A percentile compares a stretch with the other conserved stretches of the same genome.
Conservation (phyloP, 2,329 filamentous ascomycete genomes). For the Xylariaceae sp. region DNA sequence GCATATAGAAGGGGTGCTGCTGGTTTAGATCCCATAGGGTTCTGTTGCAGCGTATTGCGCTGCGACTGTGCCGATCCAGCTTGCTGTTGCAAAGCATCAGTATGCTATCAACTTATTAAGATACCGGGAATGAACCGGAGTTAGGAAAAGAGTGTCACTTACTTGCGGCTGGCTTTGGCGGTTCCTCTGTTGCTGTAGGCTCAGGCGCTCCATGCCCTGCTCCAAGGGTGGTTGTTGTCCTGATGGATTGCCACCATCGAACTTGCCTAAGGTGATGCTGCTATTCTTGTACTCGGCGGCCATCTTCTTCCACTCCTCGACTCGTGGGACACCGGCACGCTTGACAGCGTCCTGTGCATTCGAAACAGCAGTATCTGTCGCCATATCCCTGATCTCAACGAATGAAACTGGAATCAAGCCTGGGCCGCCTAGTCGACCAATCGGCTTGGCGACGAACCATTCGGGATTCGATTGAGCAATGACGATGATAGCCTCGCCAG, state of each 20-base stretch:
- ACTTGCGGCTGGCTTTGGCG: conserved; percentile 45
- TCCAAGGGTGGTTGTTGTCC: conserved; percentile 49
- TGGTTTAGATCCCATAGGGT: conserved; percentile 36
- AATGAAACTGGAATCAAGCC: conserved; percentile 95
- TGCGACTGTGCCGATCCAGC: conserved; percentile 36
- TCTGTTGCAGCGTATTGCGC: conserved; percentile 39
- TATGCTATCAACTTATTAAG: conserved; percentile 18
- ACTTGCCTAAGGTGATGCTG: conserved; percentile 92
- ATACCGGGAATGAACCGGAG: background rate
- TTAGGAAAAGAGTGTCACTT: conserved; percentile 14
- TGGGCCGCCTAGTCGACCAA: conserved; percentile 89
- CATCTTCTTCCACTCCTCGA: conserved; percentile 99
- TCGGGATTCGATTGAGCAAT: conserved; percentile 98
- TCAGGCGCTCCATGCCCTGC: conserved; percentile 73
- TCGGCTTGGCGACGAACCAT: conserved; percentile 99
- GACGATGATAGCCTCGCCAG: conserved; percentile 94
- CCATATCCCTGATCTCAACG: conserved; percentile 93
- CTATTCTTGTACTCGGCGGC: conserved; percentile 98
- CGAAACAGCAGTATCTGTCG: conserved; percentile 71
- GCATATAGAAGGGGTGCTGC: conserved; percentile 57
- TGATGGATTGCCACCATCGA: conserved; percentile 53
- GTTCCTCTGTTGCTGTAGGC: conserved; percentile 51
- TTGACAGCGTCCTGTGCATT: conserved; percentile 82
- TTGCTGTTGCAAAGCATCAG: conserved; percentile 25
- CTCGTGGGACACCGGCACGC: conserved; percentile 83